Percentiles rank a stretch among this genome's conserved stretches.
phyloP scores from a whole-genome alignment of 176 grass and related monocot species.

The Poa pratensis region DNA sequence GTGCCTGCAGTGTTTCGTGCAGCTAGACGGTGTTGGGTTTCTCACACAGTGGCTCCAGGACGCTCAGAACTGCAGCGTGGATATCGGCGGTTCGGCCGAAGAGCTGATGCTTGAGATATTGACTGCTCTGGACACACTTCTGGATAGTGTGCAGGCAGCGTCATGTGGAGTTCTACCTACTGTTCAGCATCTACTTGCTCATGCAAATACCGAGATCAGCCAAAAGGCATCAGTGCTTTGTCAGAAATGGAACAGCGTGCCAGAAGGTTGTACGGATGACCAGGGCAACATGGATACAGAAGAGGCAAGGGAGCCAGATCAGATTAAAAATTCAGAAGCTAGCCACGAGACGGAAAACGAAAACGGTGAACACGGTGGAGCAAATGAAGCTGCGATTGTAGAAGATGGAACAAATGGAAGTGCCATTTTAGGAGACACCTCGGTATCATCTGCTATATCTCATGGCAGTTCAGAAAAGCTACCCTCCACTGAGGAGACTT shows the following conservation, averaged over 20 bases:
- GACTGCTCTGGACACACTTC: slow-evolving; percentile 52
- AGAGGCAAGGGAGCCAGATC: slow-evolving; percentile 7
- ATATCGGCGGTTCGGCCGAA: slow-evolving; percentile 36
- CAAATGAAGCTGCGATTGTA: slow-evolving; percentile 14
- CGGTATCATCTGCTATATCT: slow-evolving; percentile 32
- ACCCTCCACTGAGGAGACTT: slow-evolving; percentile 28
- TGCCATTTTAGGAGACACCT: slow-evolving; percentile 30
- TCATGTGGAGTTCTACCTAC: slow-evolving; percentile 46
- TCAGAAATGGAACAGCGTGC: slow-evolving; percentile 51
- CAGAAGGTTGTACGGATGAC: not conserved
- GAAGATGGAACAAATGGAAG: slow-evolving; percentile 17
- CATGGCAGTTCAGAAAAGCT: slow-evolving; percentile 37
- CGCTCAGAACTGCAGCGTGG: slow-evolving; percentile 46
- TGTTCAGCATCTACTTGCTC: slow-evolving; percentile 52
- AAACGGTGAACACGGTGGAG: slow-evolving; percentile 3
- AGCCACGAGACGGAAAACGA: slow-evolving; percentile 23
- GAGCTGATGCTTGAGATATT: slow-evolving; percentile 54
- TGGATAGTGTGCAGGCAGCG: slow-evolving; percentile 34
- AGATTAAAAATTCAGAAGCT: slow-evolving; percentile 12
- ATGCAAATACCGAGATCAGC: slow-evolving; percentile 48
- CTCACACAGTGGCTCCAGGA: slow-evolving; percentile 74
- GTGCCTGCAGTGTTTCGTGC: slow-evolving; percentile 63
- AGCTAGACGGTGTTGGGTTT: slow-evolving; percentile 60
- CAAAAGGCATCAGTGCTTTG: slow-evolving; percentile 54
- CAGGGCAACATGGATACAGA: slow-evolving; percentile 17